Percentiles rank a stretch among this genome's conserved stretches.
These are phyloP conservation scores for Arachis hypogaea DNA, from an alignment of 306 rosid genomes.

Conservation along the genomic window DNA sequence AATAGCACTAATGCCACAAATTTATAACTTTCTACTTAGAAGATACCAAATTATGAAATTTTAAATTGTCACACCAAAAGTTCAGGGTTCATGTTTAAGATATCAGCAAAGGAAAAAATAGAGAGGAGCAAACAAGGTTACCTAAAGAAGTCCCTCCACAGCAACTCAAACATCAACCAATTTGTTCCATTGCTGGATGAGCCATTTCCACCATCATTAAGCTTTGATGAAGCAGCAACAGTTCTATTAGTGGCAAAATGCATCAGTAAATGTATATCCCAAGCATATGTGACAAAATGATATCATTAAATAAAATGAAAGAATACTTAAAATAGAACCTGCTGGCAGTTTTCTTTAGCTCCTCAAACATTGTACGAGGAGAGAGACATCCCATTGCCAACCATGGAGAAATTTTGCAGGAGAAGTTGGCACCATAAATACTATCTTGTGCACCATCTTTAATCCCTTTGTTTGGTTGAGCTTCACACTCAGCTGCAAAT, in stretches of 20 bases:
- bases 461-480: conserved; percentile 67
- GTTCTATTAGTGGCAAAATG: conserved; percentile 43
- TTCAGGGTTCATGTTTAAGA: conserved; percentile 17
- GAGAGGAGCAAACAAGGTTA: conserved; percentile 35
- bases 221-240: conserved; percentile 59
- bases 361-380: conserved; percentile 85
- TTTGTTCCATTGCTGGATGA: conserved; percentile 62
- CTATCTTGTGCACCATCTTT: conserved; percentile 64
- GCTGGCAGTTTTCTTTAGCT: conserved; percentile 71
- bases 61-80: not conserved
- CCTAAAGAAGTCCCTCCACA: conserved; percentile 99
- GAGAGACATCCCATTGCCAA: conserved; percentile 95
- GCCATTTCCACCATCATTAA: conserved; percentile 60
- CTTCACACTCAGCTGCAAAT: conserved; percentile 84
- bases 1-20: not conserved
- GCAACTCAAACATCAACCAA: conserved; percentile 90
- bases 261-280: conserved; percentile 31
- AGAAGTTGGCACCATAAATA: conserved; percentile 91
- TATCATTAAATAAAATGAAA: conserved; percentile 17
- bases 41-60: not conserved
- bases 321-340: conserved; percentile 52
- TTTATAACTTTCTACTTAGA: conserved; percentile 5
- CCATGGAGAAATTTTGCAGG: conserved; percentile 99
- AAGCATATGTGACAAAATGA: conserved; percentile 6
- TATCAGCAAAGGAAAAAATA: not conserved